These are phyloP conservation scores for Mycena alexandri DNA, from an alignment of 768 basidiomycete genomes.

Conservation along the genomic window DNA sequence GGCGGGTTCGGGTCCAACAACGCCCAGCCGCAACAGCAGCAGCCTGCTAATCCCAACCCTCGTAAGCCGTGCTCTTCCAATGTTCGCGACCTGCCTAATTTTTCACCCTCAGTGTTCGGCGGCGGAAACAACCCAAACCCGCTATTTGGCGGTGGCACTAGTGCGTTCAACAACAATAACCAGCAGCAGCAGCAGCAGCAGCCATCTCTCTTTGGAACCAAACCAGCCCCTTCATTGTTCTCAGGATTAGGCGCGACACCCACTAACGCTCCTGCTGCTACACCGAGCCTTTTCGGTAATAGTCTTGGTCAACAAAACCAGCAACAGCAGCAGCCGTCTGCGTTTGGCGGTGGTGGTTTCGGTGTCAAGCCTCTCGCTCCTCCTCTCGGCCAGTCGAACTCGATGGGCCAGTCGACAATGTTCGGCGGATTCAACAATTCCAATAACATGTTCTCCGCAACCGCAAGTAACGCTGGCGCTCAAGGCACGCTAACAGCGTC, in stretches of 20 bases:
- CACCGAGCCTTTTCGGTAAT: conserved; percentile 63
- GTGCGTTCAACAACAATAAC: conserved; percentile 44
- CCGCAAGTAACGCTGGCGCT: conserved; percentile 56
- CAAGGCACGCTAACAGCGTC: conserved; percentile 83
- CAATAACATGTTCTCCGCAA: conserved; percentile 55
- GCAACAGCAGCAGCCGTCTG: conserved; percentile 57
- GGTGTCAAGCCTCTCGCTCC: conserved; percentile 56
- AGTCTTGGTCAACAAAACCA: conserved; percentile 57
- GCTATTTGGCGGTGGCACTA: conserved; percentile 51
- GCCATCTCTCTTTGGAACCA: conserved; percentile 50
- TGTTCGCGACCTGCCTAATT: too few species aligned
- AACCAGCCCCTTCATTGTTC: conserved; percentile 52
- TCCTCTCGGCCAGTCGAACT: conserved; percentile 57
- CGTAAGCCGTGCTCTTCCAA: conserved; percentile 43
- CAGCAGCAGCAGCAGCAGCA: conserved; percentile 56
- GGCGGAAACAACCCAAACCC: conserved; percentile 30
- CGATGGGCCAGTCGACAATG: conserved; percentile 47
- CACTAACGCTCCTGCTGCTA: conserved; percentile 46
- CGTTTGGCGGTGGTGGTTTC: conserved; percentile 58
- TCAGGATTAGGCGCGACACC: conserved; percentile 45
- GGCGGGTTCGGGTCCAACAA: conserved; percentile 44
- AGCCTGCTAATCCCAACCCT: conserved; percentile 49
- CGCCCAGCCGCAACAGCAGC: conserved; percentile 55
- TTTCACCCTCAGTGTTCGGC: conserved; percentile 48
- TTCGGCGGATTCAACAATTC: conserved; percentile 51